phyloP scores from a whole-genome alignment of 768 basidiomycete genomes.

The Cantharellus cinnabarinus region DNA sequence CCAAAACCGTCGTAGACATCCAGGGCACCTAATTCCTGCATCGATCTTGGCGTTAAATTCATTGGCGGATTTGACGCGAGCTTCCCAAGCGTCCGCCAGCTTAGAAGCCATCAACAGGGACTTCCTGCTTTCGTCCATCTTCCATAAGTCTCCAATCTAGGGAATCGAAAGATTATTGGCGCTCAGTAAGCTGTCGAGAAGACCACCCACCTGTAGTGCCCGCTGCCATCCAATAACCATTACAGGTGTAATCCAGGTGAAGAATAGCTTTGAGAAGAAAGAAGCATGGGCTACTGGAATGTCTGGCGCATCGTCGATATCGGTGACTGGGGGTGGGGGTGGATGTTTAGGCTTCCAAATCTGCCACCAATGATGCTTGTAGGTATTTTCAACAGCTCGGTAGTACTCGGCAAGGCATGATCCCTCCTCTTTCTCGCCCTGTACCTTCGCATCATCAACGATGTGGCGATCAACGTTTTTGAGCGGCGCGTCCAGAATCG shows the following conservation, averaged over 20 bases:
- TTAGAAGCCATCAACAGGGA: slow-evolving; percentile 13
- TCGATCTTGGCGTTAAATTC: slow-evolving; percentile 19
- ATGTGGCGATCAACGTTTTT: too few relatives aligned
- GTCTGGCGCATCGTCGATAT: background rate
- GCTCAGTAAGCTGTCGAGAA: slow-evolving; percentile 6
- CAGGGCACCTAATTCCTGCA: slow-evolving; percentile 13
- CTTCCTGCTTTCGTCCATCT: background rate
- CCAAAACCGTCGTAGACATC: slow-evolving; percentile 12
- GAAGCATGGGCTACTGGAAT: background rate
- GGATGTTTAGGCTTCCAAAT: background rate
- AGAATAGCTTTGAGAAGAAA: slow-evolving; percentile 30
- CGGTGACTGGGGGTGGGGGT: background rate
- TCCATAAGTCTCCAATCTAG: slow-evolving; percentile 10
- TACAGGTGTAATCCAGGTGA: slow-evolving; percentile 36
- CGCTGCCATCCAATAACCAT: slow-evolving; percentile 47
- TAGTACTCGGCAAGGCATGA: background rate
- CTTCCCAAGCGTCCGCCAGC: slow-evolving; percentile 14
- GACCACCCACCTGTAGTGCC: slow-evolving; percentile 24
- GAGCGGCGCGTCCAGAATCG: too few relatives aligned
- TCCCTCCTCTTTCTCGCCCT: too few relatives aligned
- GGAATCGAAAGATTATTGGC: slow-evolving; percentile 13
- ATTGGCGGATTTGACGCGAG: slow-evolving; percentile 12
- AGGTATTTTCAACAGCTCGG: background rate
- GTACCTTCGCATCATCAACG: too few relatives aligned
- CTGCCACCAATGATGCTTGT: background rate